phyloP scores from a whole-genome alignment of 1,139 yeast species.

The Debaryomyces udenii region DNA sequence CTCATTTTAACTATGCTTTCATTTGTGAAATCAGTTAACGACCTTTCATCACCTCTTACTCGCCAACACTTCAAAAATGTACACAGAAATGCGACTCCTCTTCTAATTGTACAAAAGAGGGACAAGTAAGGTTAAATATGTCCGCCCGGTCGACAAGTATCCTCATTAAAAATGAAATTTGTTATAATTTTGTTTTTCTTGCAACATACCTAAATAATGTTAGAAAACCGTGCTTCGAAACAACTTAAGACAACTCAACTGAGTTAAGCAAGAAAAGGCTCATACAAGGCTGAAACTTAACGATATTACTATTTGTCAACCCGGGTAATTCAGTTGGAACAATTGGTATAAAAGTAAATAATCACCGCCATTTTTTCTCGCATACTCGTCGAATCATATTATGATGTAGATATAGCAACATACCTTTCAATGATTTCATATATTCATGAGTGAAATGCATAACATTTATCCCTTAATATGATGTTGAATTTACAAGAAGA shows the following conservation, averaged over 20 bases:
- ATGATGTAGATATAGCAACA: conserved; percentile 11
- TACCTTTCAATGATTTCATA: conserved; percentile 23
- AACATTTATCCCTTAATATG: too few species aligned
- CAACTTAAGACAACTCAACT: not conserved
- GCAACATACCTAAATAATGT: conserved; percentile 24
- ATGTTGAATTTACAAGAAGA: too few species aligned
- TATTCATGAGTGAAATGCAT: conserved; percentile 11
- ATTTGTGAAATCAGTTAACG: conserved; percentile 41
- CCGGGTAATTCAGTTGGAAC: conserved; percentile 77
- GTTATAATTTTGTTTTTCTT: conserved; percentile 14
- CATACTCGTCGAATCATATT: not conserved
- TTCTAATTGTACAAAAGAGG: conserved; percentile 50
- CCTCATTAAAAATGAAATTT: conserved; percentile 41
- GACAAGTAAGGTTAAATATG: conserved; percentile 55
- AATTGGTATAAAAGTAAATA: conserved; percentile 73
- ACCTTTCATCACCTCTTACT: conserved; percentile 68
- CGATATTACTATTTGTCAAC: conserved; percentile 75
- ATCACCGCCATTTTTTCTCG: conserved; percentile 52
- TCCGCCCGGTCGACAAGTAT: conserved; percentile 81
- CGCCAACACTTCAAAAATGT: conserved; percentile 61
- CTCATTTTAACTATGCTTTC: conserved; percentile 1
- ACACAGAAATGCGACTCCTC: conserved; percentile 71
- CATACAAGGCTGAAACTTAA: conserved; percentile 90
- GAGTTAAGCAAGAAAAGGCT: conserved; percentile 38
- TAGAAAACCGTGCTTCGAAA: conserved; percentile 20